Evolutionary conservation across 495 filamentous ascomycete genomes (phyloP).

Genomic region (Entonaema liquescens): DNA sequence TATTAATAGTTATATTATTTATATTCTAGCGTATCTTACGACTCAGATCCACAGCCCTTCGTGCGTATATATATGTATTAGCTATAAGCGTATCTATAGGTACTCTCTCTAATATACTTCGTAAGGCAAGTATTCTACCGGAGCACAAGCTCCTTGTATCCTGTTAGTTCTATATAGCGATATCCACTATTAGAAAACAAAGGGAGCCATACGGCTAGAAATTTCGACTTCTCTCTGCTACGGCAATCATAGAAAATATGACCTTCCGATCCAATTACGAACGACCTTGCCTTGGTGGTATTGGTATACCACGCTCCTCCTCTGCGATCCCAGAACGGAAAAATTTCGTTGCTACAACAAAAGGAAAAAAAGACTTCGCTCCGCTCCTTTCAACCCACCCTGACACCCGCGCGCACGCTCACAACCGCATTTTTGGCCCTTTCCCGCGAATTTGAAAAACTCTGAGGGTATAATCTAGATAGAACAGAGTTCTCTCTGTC

Average conservation of each 20-base stretch:
- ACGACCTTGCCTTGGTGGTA: slow-evolving; percentile 21
- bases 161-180: slow-evolving; percentile 1
- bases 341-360: slow-evolving; percentile 11
- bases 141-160: neutral
- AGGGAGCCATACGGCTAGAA: neutral
- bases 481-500: slow-evolving; percentile 19
- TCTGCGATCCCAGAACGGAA: slow-evolving; percentile 6
- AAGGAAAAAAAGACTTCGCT: slow-evolving; percentile 3
- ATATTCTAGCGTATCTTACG: neutral
- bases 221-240: slow-evolving; percentile 31
- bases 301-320: slow-evolving; percentile 12
- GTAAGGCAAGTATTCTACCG: slow-evolving; percentile 1
- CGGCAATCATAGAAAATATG: slow-evolving; percentile 4
- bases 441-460: slow-evolving; percentile 27
- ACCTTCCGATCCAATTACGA: slow-evolving; percentile 18
- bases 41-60: neutral
- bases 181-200: neutral
- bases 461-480: slow-evolving; percentile 35
- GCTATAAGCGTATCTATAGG: neutral
- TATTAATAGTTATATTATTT: neutral
- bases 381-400: neutral
- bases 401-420: neutral
- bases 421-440: slow-evolving; percentile 17
- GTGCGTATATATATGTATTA: neutral
- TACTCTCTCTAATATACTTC: neutral